Base-by-base conservation (phyloP, 352 stramenopile genomes). In the Peronospora belbahrii region DNA sequence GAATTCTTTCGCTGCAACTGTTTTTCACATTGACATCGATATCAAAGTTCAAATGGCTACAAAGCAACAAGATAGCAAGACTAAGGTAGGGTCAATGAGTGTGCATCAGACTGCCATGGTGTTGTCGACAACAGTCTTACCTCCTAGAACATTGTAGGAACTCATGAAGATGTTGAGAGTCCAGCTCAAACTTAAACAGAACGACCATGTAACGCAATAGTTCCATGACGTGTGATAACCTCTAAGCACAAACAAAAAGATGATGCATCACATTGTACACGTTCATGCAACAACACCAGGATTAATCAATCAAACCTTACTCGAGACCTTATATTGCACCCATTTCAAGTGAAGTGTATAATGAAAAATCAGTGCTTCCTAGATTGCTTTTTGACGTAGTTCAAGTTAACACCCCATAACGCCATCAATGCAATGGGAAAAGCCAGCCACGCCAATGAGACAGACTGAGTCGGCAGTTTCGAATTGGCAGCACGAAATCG, bases 341-440 rank as follows among this genome's bases (percentile, higher is more conserved):
- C 39, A 24, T 6, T 42, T 18, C 36, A n/a, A 6, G 9, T 31
- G 9, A 6, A 51, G 0, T 38, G 36, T 40, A 58, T 28, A 59
- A 48, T 44, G 42, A 43, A 60, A 36, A 60, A 36, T 67, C 27
- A 62, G 3, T 41, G 34, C n/a, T 67, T 69, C 39, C 66, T 67
- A 27, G 66, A 67, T 48, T 71, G 65, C 17, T 76, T 65, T 52
- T 68, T 70, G 56, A 88, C 61, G 40, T 46, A 60, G 45, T 45
- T 79, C 8, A 88, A 17, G 40, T 85, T 84, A 28, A 84, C 67
- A 8, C 66, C 74, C 74, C 74, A 85, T 7, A 88, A 48, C 11
- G 41, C 70, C 13, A 75, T 20, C 42, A 85, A 35, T 10, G 70
- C 34, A 41, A 83, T 42, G 0, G 77, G 77, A 50, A 88, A 81